Percentiles rank a stretch among this genome's conserved stretches.
Conservation (phyloP, 306 rosid species). For the Acacia crassicarpa region DNA sequence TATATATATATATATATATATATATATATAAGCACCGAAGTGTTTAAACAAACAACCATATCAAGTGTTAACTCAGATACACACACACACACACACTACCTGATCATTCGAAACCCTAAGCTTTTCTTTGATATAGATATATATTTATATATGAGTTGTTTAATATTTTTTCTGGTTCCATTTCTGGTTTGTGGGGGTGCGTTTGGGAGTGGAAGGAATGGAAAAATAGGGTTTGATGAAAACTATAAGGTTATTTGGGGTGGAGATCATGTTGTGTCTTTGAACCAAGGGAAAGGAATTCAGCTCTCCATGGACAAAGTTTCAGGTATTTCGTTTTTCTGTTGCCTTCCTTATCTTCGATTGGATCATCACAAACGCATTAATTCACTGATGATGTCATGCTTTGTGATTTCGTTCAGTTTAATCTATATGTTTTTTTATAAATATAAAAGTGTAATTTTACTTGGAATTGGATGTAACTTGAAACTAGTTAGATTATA, state of each 20-base stretch:
- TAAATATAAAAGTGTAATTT: neutral
- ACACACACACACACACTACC: neutral
- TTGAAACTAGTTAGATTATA: neutral
- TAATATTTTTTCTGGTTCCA: neutral
- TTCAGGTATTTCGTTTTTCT: conserved; percentile 35
- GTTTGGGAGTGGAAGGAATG: neutral
- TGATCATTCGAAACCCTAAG: neutral
- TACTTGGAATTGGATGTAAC: neutral
- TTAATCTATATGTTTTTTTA: neutral
- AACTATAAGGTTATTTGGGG: conserved; percentile 56
- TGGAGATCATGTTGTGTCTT: conserved; percentile 31
- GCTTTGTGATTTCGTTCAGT: neutral
- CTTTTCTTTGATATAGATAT: neutral
- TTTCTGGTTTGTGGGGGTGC: neutral
- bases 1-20: neutral
- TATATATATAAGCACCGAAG: neutral
- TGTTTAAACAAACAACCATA: neutral
- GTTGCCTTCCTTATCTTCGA: neutral
- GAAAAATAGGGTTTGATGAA: conserved; percentile 35
- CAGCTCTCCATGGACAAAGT: conserved; percentile 52
- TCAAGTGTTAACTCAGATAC: neutral
- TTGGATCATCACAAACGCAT: neutral
- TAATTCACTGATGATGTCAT: neutral
- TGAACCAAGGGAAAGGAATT: conserved; percentile 43
- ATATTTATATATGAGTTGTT: conserved; percentile 28